A percentile compares a stretch with the other conserved stretches of the same genome.
These are phyloP conservation scores for Aspergillus ochraceus DNA, from an alignment of 2,329 filamentous ascomycete genomes.

Conservation along the genomic window DNA sequence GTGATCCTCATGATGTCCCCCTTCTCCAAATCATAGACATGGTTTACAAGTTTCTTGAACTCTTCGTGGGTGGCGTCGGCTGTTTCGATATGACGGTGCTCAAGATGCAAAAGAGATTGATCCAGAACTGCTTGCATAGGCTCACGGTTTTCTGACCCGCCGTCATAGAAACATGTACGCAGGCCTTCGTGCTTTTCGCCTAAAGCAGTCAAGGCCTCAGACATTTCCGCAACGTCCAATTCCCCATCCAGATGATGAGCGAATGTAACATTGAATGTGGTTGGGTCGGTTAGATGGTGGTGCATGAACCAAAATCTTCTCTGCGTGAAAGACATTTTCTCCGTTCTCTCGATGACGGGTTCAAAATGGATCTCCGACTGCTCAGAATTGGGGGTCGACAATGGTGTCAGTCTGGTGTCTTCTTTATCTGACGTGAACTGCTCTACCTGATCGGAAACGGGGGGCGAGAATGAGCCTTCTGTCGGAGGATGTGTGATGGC, in stretches of 20 bases:
- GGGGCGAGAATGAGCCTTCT: background rate
- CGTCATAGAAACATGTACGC: slow-evolving; percentile 21
- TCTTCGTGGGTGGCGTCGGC: background rate
- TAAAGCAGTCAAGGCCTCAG: slow-evolving; percentile 5
- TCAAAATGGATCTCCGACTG: background rate
- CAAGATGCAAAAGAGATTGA: background rate
- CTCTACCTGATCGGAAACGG: background rate
- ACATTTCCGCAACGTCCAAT: slow-evolving; percentile 8
- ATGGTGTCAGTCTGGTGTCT: background rate
- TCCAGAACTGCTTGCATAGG: slow-evolving; percentile 7
- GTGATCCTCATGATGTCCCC: slow-evolving; percentile 22
- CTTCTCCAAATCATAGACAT: slow-evolving; percentile 38
- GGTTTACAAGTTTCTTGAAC: slow-evolving; percentile 1
- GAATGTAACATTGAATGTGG: slow-evolving; percentile 24
- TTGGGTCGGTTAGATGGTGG: slow-evolving; percentile 17
- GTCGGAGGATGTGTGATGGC: background rate
- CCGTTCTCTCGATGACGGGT: background rate
- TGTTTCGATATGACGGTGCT: background rate
- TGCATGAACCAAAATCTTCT: slow-evolving; percentile 40
- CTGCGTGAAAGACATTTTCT: slow-evolving; percentile 25
- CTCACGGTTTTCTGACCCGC: slow-evolving; percentile 18
- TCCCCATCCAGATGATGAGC: slow-evolving; percentile 15
- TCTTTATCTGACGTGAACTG: background rate
- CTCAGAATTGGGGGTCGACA: background rate
- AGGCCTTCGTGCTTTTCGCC: slow-evolving; percentile 30